Evolutionary conservation across 805 yeast genomes (phyloP), one percentile per base, ranked within the genome.

Genomic region (Metschnikowia proteae): DNA sequence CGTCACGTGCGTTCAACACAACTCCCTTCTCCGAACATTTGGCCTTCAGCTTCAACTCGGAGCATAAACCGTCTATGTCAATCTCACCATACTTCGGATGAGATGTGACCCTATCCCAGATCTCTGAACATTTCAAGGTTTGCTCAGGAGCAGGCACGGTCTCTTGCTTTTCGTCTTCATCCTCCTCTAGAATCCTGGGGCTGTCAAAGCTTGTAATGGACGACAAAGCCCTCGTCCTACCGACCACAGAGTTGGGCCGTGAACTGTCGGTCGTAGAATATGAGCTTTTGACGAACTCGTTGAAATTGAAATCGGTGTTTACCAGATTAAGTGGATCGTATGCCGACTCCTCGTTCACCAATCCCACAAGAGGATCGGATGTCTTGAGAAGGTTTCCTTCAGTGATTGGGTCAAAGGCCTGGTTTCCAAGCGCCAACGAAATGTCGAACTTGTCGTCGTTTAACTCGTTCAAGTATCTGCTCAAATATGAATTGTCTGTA

Each of bases 21-120:
- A 86, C 97, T 13, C 99, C 99, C 47, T 76, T 72, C 62, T 92
- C 97, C 10, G 96, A 85, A 72, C 99, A 94, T 68, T 89, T 90
- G 8, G 98, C 99, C 76, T 92, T 94, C 34, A 83, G 68, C 68
- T 92, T 87, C 63, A 94, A 76, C 70, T 94, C 99, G 38, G 71
- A 64, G 76, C 99, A 94, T 64, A 94, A 77, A 2, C 96, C 95
- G 63, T 92, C 97, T 55, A 94, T 91, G 66, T 94, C 99, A 46
- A 94, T 75, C 51, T 91, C 97, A 4, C 94, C 82, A 66, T 91
- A 94, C 63, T 86, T 82, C 31, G 99, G 98, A 74, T 94, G 98
- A 23, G 94, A 68, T 1, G 97, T 87, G 34, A 94, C 86, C 61
- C 98, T 79, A 66, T 92, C 98, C 99, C 99, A 94, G 11, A 92